Percentiles rank a stretch among this genome's conserved stretches.
phyloP scores from a whole-genome alignment of 2,329 filamentous ascomycete genomes.

The Bisporella sp. region DNA sequence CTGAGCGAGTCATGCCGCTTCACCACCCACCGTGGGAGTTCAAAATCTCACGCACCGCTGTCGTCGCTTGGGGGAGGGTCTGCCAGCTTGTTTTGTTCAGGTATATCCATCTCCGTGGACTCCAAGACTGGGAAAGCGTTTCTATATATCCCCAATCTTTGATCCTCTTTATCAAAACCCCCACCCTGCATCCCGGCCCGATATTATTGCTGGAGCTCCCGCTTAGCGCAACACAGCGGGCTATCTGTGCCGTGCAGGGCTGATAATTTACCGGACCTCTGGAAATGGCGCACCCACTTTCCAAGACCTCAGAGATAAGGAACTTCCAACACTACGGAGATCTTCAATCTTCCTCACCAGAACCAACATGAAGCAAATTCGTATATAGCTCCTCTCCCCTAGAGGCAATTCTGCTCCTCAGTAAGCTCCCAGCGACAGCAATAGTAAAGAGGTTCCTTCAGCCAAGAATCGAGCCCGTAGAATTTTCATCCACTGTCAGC shows the following conservation, averaged over 20 bases:
- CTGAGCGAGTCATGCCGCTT: not conserved
- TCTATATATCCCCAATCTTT: not conserved
- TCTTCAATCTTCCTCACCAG: not conserved
- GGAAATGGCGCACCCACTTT: not conserved
- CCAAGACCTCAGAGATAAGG: not conserved
- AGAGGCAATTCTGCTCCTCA: not conserved
- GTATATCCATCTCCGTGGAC: not conserved
- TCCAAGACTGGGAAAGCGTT: not conserved
- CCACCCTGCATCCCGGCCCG: not conserved
- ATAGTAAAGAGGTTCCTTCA: not conserved
- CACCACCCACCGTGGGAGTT: not conserved
- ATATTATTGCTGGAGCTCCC: not conserved
- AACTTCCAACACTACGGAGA: not conserved
- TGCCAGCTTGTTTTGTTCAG: not conserved
- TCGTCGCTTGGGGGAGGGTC: not conserved
- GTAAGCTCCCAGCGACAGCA: not conserved
- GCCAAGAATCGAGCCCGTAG: not conserved
- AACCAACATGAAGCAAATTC: not conserved
- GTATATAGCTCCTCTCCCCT: not conserved
- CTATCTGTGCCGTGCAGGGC: not conserved
- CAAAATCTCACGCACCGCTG: not conserved
- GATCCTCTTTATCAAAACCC: not conserved
- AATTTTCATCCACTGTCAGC: not conserved
- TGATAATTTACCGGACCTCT: not conserved
- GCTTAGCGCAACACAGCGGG: not conserved